Evolutionary conservation across 2,329 filamentous ascomycete species (phyloP), one percentile per base, ranked within the genome.

Genomic region (Neoscytalidium dimidiatum): DNA sequence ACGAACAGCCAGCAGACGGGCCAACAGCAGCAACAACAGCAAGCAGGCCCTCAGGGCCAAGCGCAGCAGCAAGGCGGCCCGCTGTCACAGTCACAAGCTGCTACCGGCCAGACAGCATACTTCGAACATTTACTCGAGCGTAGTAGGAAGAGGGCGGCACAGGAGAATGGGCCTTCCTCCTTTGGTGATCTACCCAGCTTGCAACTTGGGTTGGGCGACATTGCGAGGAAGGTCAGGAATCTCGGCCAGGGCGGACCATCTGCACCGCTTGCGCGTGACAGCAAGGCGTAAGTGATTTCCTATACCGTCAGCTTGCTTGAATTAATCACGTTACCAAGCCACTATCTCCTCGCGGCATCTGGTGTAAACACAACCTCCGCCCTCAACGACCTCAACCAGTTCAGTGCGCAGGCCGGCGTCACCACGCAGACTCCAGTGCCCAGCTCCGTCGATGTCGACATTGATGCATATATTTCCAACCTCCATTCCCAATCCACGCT

Each of bases 271-370:
- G 48, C 57, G 51, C 64, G 58, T 9, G 57, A 65, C 21, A 65
- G 53, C 41, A 65, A 52, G 57, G 86, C 86, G 80, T 86, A 76
- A 77, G 83, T 77, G 61, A 51, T 17, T 4, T 33, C 2, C 19
- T 23, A 48, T n/a, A 52, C 26, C 13, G 28, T 51, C 17, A 31
- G 29, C 14, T 28, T 21, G 19, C 60, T 49, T 61, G 7, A 56
- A 60, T 67, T 74, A 65, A 74, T 58, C 4, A 13, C 51, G n/a
- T 33, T n/a, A 49, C 51, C 46, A 67, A 94, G 91, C 71, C 94
- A 97, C 76, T 97, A 97, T 77, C 84, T 98, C 44, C 88, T 99
- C 57, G 93, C 94, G 29, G 94, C 92, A 7, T 98, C 95, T 13
- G 95, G 95, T 35, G 91, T 99, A 65, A 92, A 96, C 73, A 92